Percentiles rank a stretch among this genome's conserved stretches.
Evolutionary conservation across 768 basidiomycete genomes (phyloP).

Genomic region (Mycena sanguinolenta): DNA sequence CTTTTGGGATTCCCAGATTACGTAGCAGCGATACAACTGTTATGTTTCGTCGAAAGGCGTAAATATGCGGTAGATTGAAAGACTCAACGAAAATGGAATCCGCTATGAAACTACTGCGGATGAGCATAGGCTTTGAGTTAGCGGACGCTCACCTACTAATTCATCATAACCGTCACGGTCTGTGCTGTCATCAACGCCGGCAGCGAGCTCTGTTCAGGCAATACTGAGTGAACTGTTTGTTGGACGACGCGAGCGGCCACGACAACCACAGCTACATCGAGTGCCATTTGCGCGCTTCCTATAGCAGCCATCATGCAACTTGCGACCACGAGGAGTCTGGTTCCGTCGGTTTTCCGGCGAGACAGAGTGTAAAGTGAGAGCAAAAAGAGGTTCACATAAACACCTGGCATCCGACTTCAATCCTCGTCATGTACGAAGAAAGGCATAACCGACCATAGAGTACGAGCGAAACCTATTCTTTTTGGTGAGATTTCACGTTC

Average conservation of each 20-base stretch:
- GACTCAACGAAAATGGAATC: background rate
- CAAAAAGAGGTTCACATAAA: background rate
- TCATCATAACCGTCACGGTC: background rate
- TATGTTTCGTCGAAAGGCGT: background rate
- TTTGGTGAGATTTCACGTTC: background rate
- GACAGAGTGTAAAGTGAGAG: too few relatives aligned
- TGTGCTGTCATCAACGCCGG: background rate
- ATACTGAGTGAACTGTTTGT: background rate
- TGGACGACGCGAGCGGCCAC: background rate
- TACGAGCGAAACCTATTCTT: background rate
- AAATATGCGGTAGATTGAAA: too few relatives aligned
- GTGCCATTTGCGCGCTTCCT: background rate
- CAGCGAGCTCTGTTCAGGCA: too few relatives aligned
- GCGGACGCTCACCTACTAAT: background rate
- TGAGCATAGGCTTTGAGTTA: background rate
- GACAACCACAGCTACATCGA: background rate
- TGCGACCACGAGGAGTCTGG: background rate
- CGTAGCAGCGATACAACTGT: constrained; percentile 1
- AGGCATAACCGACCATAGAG: background rate
- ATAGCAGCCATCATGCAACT: background rate
- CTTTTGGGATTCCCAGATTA: background rate
- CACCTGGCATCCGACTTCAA: background rate
- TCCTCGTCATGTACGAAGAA: background rate
- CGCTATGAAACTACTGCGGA: background rate
- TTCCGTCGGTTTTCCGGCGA: background rate